These are phyloP conservation scores for Lentinula sp. DNA, from an alignment of 768 basidiomycete species.

Conservation along the genomic window DNA sequence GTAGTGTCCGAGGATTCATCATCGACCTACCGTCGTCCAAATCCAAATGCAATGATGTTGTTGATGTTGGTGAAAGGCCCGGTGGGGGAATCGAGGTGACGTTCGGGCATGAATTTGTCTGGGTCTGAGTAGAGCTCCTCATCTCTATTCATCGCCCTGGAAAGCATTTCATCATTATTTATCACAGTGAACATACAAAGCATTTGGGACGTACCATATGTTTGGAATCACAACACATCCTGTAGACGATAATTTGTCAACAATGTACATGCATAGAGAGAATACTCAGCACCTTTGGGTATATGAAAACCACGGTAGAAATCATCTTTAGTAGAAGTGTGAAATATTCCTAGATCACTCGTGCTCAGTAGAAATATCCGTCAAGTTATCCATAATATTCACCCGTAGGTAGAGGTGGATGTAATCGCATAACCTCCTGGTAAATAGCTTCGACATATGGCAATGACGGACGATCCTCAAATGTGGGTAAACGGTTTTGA, in stretches of 20 bases:
- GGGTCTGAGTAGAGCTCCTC: constrained; percentile 6
- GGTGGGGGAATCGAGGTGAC: not conserved
- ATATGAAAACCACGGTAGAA: constrained; percentile 11
- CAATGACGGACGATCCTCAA: constrained; percentile 2
- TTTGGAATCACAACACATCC: not conserved
- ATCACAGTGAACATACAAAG: not conserved
- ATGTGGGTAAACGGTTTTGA: not conserved
- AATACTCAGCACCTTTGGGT: constrained; percentile 11
- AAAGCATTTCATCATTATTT: not conserved
- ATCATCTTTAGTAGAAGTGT: constrained; percentile 16
- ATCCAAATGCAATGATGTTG: not conserved
- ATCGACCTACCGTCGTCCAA: not conserved
- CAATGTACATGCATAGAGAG: constrained; percentile 5
- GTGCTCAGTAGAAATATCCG: not conserved
- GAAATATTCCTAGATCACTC: not conserved
- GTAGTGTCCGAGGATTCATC: no score
- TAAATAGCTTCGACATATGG: constrained; percentile 6
- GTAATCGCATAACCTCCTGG: not conserved
- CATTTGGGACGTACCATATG: not conserved
- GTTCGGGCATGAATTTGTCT: constrained; percentile 14
- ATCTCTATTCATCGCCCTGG: constrained; percentile 5
- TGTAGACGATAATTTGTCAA: not conserved
- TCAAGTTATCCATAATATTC: not conserved
- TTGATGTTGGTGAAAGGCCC: not conserved
- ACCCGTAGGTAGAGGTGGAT: not conserved